Evolutionary conservation across 805 yeast genomes (phyloP).

Genomic region (Zygosaccharomyces bisporus): DNA sequence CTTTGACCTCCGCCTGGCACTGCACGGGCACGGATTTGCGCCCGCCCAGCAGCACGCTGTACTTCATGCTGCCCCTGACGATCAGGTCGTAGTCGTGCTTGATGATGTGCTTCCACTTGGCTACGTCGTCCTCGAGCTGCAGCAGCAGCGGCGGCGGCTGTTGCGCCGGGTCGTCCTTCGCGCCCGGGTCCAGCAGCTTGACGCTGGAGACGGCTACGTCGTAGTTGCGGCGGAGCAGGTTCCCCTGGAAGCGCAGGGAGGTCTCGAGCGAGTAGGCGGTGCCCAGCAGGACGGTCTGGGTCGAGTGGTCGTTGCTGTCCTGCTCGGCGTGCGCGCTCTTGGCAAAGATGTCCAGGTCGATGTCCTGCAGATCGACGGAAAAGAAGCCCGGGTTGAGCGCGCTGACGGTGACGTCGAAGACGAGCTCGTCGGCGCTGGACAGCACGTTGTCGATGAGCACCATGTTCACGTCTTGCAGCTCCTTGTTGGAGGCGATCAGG

Average conservation of each 20-base stretch:
- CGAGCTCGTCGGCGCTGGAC: slow-evolving; percentile 77
- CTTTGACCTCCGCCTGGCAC: slow-evolving; percentile 51
- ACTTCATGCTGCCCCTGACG: slow-evolving; percentile 75
- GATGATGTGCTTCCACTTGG: slow-evolving; percentile 71
- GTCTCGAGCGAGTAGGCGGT: slow-evolving; percentile 62
- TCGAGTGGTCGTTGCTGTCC: slow-evolving; percentile 14
- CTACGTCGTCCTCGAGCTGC: slow-evolving; percentile 33
- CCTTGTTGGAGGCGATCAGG: slow-evolving; percentile 80
- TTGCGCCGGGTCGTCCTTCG: slow-evolving; percentile 31
- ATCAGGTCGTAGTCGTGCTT: slow-evolving; percentile 82
- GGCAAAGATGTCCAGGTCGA: slow-evolving; percentile 83
- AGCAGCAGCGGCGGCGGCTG: slow-evolving; percentile 17
- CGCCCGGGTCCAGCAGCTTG: slow-evolving; percentile 71
- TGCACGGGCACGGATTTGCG: slow-evolving; percentile 59
- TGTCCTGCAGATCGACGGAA: slow-evolving; percentile 55
- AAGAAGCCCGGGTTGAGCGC: slow-evolving; percentile 88
- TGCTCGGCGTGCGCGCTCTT: slow-evolving; percentile 48
- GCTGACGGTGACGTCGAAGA: slow-evolving; percentile 71
- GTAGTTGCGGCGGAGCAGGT: slow-evolving; percentile 57
- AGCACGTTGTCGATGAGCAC: slow-evolving; percentile 63
- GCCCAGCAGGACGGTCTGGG: slow-evolving; percentile 75
- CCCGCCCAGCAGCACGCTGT: slow-evolving; percentile 54
- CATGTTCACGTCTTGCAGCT: slow-evolving; percentile 63
- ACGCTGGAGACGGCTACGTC: slow-evolving; percentile 64
- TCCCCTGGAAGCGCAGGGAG: slow-evolving; percentile 72